These are phyloP conservation scores for Dryas integrifolia DNA, from an alignment of 331 rosid genomes.

Conservation along the genomic window DNA sequence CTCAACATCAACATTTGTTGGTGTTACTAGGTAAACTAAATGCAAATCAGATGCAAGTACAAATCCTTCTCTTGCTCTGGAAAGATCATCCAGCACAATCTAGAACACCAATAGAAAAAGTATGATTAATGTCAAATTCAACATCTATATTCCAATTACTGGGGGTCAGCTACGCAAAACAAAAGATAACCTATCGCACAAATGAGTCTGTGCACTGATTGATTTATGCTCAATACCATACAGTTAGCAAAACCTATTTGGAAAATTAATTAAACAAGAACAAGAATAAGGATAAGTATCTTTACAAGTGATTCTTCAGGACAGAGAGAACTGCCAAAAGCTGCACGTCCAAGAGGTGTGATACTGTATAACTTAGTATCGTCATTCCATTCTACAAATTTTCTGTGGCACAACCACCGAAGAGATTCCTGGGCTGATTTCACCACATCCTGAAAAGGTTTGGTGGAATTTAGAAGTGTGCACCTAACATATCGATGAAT, in stretches of 20 bases:
- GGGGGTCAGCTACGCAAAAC: constrained; percentile 12
- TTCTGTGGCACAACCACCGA: constrained; percentile 83
- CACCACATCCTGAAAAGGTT: constrained; percentile 90
- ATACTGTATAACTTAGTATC: constrained; percentile 75
- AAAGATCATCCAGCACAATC: constrained; percentile 93
- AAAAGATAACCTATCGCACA: constrained; percentile 16
- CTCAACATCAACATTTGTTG: constrained; percentile 83
- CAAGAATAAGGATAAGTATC: constrained; percentile 23
- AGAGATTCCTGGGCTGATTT: constrained; percentile 98
- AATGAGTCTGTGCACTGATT: background rate
- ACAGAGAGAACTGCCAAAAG: constrained; percentile 93
- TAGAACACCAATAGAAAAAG: constrained; percentile 34
- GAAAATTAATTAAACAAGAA: constrained; percentile 11
- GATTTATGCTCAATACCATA: background rate
- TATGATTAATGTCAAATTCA: constrained; percentile 6
- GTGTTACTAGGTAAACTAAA: constrained; percentile 87
- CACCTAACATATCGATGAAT: constrained; percentile 90
- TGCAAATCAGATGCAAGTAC: constrained; percentile 97
- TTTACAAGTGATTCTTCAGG: constrained; percentile 98
- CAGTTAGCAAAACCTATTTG: background rate
- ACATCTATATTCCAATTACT: background rate
- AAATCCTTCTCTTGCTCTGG: constrained; percentile 98
- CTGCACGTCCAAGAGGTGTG: constrained; percentile 93
- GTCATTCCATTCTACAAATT: constrained; percentile 93
- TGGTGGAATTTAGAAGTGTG: constrained; percentile 91